Evolutionary conservation across 768 basidiomycete species (phyloP).

Genomic region (Termitomyces sp.): DNA sequence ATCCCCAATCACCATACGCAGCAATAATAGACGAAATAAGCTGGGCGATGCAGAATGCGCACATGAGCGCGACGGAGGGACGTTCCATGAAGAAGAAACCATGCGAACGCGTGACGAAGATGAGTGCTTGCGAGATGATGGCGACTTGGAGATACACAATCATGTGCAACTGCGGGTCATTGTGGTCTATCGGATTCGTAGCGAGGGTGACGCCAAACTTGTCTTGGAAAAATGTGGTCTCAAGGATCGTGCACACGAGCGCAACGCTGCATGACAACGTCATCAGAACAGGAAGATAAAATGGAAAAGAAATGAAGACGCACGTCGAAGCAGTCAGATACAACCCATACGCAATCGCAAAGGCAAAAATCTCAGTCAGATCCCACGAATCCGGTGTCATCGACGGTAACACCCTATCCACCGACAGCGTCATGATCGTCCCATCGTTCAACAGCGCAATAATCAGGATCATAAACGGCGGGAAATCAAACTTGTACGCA

Average conservation of each 20-base stretch:
- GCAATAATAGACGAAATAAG: slow-evolving; percentile 95
- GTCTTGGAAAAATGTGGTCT: slow-evolving; percentile 87
- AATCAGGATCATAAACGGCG: slow-evolving; percentile 99
- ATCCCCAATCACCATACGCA: slow-evolving; percentile 90
- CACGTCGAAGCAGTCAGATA: slow-evolving; percentile 92
- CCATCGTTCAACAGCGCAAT: slow-evolving; percentile 97
- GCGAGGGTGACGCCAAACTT: slow-evolving; percentile 73
- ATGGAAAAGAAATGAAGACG: slow-evolving; percentile 25
- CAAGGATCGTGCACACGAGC: slow-evolving; percentile 79
- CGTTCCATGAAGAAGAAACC: slow-evolving; percentile 97
- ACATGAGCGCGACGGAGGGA: slow-evolving; percentile 83
- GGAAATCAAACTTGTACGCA: slow-evolving; percentile 97
- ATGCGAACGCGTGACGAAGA: slow-evolving; percentile 94
- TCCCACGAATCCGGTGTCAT: slow-evolving; percentile 95
- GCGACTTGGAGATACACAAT: slow-evolving; percentile 96
- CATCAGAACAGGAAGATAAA: slow-evolving; percentile 9
- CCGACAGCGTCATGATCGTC: slow-evolving; percentile 97
- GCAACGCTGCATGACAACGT: slow-evolving; percentile 48
- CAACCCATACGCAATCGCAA: slow-evolving; percentile 92
- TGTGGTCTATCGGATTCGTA: slow-evolving; percentile 37
- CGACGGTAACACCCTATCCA: slow-evolving; percentile 94
- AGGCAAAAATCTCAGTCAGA: slow-evolving; percentile 92
- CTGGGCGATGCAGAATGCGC: slow-evolving; percentile 91
- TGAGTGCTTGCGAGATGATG: slow-evolving; percentile 97
- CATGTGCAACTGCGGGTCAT: slow-evolving; percentile 80